Conservation (phyloP, 306 rosid species). For the Prosopis cineraria region DNA sequence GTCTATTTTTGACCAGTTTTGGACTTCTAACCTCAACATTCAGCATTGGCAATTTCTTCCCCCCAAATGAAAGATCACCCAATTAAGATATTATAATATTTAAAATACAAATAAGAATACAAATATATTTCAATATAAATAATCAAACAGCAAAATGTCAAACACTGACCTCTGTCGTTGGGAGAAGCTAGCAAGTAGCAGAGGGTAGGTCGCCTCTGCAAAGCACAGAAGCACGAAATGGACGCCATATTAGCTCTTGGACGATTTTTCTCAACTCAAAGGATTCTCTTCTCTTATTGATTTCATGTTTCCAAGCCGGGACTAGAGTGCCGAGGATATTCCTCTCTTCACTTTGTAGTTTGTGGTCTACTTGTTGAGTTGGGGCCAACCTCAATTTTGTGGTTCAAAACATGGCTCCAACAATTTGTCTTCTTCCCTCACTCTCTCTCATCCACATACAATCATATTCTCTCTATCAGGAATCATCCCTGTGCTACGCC, state of each 20-base stretch:
- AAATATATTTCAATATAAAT: background rate
- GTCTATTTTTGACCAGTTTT: background rate
- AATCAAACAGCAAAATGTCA: background rate
- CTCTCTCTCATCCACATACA: background rate
- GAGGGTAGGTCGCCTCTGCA: conserved; percentile 36
- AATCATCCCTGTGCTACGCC: too few species aligned
- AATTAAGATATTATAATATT: too few species aligned
- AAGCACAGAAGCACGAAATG: conserved; percentile 34
- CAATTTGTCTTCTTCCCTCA: background rate
- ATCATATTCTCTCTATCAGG: background rate
- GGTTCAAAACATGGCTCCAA: background rate
- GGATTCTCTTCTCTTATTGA: background rate
- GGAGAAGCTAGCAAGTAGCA: conserved; percentile 27
- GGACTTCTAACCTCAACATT: background rate
- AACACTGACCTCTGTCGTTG: conserved; percentile 21
- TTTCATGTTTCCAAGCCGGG: background rate
- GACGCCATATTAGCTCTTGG: conserved; percentile 54
- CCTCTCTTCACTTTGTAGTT: background rate
- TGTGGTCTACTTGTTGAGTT: background rate
- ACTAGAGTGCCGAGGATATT: too few species aligned
- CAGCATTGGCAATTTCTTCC: too few species aligned
- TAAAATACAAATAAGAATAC: background rate
- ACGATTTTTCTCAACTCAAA: conserved; percentile 31
- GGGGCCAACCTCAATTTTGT: background rate
- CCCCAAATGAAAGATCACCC: too few species aligned